phyloP scores from a whole-genome alignment of 768 basidiomycete species.

The Kwoniella sp. region DNA sequence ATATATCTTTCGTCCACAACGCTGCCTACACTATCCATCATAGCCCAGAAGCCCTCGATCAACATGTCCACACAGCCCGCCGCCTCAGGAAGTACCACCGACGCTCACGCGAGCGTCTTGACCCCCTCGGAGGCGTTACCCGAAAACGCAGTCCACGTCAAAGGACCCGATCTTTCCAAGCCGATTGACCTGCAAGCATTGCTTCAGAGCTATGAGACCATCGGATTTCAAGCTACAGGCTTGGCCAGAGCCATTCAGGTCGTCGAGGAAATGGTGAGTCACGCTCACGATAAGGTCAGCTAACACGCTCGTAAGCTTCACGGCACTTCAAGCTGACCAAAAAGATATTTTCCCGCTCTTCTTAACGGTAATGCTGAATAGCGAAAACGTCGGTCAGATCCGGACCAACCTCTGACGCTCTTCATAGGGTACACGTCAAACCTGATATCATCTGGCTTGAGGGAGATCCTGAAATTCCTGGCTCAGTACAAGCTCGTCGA shows the following conservation, averaged over 20 bases:
- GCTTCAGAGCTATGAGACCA: conserved; percentile 77
- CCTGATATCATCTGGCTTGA: conserved; percentile 93
- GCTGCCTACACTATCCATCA: no score
- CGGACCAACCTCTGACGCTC: conserved; percentile 74
- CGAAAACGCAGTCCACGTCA: conserved; percentile 59
- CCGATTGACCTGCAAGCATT: conserved; percentile 68
- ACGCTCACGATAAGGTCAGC: no score
- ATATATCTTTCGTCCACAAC: no score
- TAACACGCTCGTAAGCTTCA: not conserved
- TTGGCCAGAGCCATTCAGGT: conserved; percentile 84
- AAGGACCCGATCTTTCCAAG: conserved; percentile 85
- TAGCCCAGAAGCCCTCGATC: not conserved
- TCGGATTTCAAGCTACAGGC: conserved; percentile 97
- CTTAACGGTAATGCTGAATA: no score
- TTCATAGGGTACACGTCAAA: conserved; percentile 99
- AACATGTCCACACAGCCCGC: not conserved
- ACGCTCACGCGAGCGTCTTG: conserved; percentile 51
- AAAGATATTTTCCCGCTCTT: no score
- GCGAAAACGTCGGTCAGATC: conserved; percentile 79
- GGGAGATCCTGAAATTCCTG: conserved; percentile 87
- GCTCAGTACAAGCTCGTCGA: conserved; percentile 90
- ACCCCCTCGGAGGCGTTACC: conserved; percentile 51
- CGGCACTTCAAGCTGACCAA: not conserved
- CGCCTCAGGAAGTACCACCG: conserved; percentile 19
- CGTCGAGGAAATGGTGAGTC: conserved; percentile 85